Evolutionary conservation across 2,329 filamentous ascomycete species (phyloP), one percentile per base, ranked within the genome.

Genomic region (Fusarium armeniacum): DNA sequence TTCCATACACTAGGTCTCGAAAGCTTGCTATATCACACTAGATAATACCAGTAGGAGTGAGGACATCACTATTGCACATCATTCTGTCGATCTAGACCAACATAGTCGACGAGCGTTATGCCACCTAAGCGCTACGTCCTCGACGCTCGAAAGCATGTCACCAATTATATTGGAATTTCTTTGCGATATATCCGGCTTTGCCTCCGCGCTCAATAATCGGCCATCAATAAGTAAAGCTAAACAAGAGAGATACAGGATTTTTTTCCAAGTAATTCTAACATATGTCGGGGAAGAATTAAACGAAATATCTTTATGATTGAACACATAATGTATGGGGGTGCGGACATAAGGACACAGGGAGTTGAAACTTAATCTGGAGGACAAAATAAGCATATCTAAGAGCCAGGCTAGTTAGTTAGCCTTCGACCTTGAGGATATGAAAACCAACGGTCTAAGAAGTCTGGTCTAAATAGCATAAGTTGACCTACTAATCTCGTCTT

Each of bases 241-340:
- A 4, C 10, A 9, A 40, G 16, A 4, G 12, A 22, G 18, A 51
- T 6, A 3, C 18, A 4, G 16, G 6, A 3, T 12, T 28, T 3
- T 3, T 2, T 28, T 38, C 16, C 1, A 1, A 43, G 22, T 3
- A 24, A 6, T 6, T 10, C 0, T 0, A 5, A 1, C 20, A 5
- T 5, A 26, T 24, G 13, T 6, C 10, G 12, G 5, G 16, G 5
- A n/a, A n/a, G 22, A 16, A n/a, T 6, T 12, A 32, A 36, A 16
- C 8, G 15, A 20, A 28, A 38, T n/a, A 6, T 5, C 6, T 18
- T 9, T 12, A 16, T 4, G 6, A 1, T 18, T 38, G 7, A 4
- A 13, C 8, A 6, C 16, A 36, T 10, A 2, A 33, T 2, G 3
- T 24, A 4, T 33, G 4, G 5, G 6, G 22, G 3, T 16, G n/a